Evolutionary conservation across 2,329 filamentous ascomycete genomes (phyloP), one percentile per base, ranked within the genome.

Genomic region (Beauveria bassiana): DNA sequence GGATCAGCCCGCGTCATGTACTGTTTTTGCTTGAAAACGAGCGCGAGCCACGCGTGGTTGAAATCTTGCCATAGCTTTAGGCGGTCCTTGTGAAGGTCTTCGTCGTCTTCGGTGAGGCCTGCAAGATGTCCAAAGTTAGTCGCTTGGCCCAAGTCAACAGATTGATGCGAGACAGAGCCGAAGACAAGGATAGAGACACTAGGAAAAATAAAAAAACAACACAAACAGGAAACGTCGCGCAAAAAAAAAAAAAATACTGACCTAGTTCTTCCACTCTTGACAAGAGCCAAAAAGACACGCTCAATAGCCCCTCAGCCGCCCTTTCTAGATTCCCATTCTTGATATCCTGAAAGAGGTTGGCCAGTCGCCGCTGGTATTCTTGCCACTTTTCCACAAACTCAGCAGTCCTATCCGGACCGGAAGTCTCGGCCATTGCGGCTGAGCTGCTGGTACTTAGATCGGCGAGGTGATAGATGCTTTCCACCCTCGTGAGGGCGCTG

Each of bases 1-100:
- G 57, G 83, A 79, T 4, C 81, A 77, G 62, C 83, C 80, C 65
- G 83, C 79, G 20, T 82, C 82, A 89, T 79, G 72, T 93, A 77
- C 60, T 96, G 88, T 70, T 89, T 91, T 72, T 98, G 93, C 67
- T 86, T 89, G 71, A 95, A 91, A 56, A 93, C 85, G 7, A 95
- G 78, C 5, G 87, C 84, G 43, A 97, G 82, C 93, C 93, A 98
- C 63, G 90, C 92, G 62, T 91, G 83, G 74, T 99, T 98, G 77
- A 98, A 96, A 67, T 97, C 89, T 68, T 89, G 87, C 95, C 95
- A 99, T 7, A 98, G 78, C 70, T 88, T 87, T 66, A 96, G 83
- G 61, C 92, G 87, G 67, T 95, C 88, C 61, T 81, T 77, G 70
- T 95, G 86, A 61, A 91, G 82, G 59, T 81, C 80, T 70, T 89